A percentile compares a stretch with the other conserved stretches of the same genome.
Evolutionary conservation across 345 rosid genomes (phyloP).

Genomic region (Trapa incisa): DNA sequence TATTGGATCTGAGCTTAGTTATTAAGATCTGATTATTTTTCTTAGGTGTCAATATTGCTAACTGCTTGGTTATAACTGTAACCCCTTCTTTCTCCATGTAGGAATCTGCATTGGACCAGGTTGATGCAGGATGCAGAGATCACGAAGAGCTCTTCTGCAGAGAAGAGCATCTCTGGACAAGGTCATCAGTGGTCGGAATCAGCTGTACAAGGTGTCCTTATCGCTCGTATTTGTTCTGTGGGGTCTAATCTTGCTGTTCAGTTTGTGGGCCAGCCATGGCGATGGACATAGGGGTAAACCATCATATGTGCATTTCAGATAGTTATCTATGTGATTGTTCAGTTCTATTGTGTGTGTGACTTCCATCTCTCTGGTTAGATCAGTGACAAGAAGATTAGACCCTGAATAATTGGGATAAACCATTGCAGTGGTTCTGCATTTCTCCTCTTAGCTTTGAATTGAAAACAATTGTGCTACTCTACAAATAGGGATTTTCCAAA

Average conservation of each 20-base stretch:
- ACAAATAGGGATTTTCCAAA: background rate
- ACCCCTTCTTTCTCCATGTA: background rate
- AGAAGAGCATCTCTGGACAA: slow-evolving; percentile 43
- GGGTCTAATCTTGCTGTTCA: slow-evolving; percentile 56
- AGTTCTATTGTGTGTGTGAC: background rate
- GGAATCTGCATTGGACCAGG: slow-evolving; percentile 10
- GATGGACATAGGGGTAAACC: slow-evolving; percentile 46
- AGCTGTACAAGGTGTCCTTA: slow-evolving; percentile 48
- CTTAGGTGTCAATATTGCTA: background rate
- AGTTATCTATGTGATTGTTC: background rate
- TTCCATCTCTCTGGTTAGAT: background rate
- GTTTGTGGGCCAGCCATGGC: slow-evolving; percentile 51
- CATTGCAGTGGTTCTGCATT: background rate
- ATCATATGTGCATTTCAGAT: background rate
- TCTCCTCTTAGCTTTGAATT: background rate
- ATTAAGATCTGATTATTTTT: background rate
- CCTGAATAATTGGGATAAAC: background rate
- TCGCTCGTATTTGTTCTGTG: slow-evolving; percentile 61
- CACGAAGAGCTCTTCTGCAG: slow-evolving; percentile 63
- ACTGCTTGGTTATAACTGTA: background rate
- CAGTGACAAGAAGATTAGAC: background rate
- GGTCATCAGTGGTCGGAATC: slow-evolving; percentile 21
- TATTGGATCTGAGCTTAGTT: slow-evolving; percentile 1
- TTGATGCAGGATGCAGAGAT: slow-evolving; percentile 83
- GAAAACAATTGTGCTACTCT: background rate